phyloP scores from a whole-genome alignment of 139 green algal genomes.

The Chlorella sp. region DNA sequence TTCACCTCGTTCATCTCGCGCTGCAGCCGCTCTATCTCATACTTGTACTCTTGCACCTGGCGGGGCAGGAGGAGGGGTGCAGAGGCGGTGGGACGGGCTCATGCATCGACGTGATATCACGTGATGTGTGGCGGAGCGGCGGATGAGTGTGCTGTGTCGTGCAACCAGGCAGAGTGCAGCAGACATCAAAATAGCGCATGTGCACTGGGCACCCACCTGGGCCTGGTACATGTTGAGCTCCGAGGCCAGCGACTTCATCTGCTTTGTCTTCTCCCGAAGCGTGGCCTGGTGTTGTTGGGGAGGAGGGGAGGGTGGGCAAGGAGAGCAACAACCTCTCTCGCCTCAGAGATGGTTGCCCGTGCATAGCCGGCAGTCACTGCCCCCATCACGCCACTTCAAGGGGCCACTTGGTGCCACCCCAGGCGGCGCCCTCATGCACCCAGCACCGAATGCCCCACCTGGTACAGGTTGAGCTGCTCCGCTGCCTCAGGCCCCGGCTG shows the following conservation, averaged over 20 bases:
- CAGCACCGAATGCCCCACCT: constrained; percentile 41
- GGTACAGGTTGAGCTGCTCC: constrained; percentile 88
- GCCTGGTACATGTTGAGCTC: constrained; percentile 96
- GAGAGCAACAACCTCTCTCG: too few species aligned
- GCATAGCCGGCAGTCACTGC: too few species aligned
- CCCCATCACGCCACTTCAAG: too few species aligned
- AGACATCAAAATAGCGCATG: too few species aligned
- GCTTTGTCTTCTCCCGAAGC: constrained; percentile 92
- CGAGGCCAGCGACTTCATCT: constrained; percentile 91
- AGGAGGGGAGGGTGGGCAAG: not conserved
- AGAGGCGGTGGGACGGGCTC: not conserved
- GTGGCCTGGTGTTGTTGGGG: constrained; percentile 61
- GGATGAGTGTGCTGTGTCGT: too few species aligned
- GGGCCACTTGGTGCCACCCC: not conserved
- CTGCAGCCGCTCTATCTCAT: constrained; percentile 87
- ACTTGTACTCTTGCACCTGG: constrained; percentile 92
- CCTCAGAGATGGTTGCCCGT: too few species aligned
- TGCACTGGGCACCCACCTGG: too few species aligned
- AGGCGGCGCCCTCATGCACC: too few species aligned
- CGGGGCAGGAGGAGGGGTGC: not conserved
- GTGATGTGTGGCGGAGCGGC: too few species aligned
- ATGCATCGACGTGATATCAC: too few species aligned
- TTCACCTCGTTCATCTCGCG: constrained; percentile 87
- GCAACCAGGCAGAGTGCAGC: too few species aligned
- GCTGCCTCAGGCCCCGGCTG: constrained; percentile 89